phyloP scores from a whole-genome alignment of 2,329 filamentous ascomycete genomes.

The Leptographium radiaticola region DNA sequence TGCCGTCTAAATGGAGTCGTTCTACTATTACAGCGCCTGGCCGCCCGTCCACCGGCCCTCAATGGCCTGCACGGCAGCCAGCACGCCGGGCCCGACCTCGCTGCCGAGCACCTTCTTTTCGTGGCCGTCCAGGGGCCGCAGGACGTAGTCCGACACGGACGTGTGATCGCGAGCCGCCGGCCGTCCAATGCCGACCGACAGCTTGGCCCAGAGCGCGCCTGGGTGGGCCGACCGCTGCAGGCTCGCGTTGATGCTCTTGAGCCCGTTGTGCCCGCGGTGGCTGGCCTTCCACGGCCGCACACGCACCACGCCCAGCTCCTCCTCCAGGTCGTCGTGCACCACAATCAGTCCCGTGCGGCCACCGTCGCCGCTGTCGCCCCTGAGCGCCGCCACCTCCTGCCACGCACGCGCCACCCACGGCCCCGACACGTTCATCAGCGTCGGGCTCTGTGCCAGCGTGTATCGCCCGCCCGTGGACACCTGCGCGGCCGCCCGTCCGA shows the following conservation, averaged over 20 bases:
- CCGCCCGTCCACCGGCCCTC: conserved; percentile 22
- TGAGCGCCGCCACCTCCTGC: conserved; percentile 30
- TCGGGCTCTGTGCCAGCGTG: conserved; percentile 61
- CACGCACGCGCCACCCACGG: conserved; percentile 55
- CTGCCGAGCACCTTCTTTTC: conserved; percentile 39
- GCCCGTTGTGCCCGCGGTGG: conserved; percentile 59
- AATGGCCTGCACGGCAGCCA: conserved; percentile 33
- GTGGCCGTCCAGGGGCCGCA: conserved; percentile 47
- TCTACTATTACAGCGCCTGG: neutral
- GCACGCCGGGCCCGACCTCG: conserved; percentile 37
- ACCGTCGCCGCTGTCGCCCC: conserved; percentile 16
- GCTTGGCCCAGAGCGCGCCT: conserved; percentile 36
- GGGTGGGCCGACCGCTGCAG: conserved; percentile 30
- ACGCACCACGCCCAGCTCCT: conserved; percentile 51
- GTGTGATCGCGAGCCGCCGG: conserved; percentile 53
- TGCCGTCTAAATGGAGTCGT: neutral
- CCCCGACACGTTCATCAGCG: conserved; percentile 77
- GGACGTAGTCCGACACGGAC: conserved; percentile 65
- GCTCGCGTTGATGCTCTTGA: conserved; percentile 50
- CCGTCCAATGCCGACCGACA: conserved; percentile 80
- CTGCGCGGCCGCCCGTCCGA: conserved; percentile 37
- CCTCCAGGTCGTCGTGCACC: conserved; percentile 81
- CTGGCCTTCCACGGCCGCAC: conserved; percentile 51
- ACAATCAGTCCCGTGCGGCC: conserved; percentile 46
- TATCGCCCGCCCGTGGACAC: conserved; percentile 37